Evolutionary conservation across 2,329 filamentous ascomycete species (phyloP), one percentile per base, ranked within the genome.

Genomic region (Hirsutella rhossiliensis): DNA sequence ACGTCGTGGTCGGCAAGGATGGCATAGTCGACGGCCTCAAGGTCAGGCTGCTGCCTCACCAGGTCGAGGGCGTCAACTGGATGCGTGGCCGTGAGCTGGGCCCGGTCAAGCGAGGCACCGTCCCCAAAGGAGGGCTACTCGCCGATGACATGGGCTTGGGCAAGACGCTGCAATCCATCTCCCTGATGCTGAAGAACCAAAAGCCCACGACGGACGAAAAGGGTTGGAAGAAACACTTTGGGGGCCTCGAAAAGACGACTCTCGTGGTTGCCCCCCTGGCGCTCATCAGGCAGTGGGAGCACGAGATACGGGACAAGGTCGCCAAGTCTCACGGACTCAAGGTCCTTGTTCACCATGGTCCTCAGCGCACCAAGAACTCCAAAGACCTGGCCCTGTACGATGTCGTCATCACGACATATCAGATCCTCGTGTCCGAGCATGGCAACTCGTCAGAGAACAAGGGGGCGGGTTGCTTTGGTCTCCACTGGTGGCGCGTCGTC

Each of bases 131-230:
- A 31, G 92, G 92, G 17, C 94, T 98, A 50, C 74, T 98, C 31
- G 92, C 92, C 17, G 92, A 98, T 56, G 92, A 98, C 59, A 94
- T 97, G 90, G 90, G 90, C 52, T 70, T 97, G 13, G 92, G 92
- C 46, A 98, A 98, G 71, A 98, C 92, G 1, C 76, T 98, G 13
- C 92, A 98, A 64, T 87, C 89, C 1, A 85, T 98, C 45, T 82
- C 90, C 1, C 72, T 97, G 29, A 84, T 98, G 37, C 72, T 98
- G 32, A 84, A 75, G 44, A 95, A 97, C 55, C 76, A 79, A 17
- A 87, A 84, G 54, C 81, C 84, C 3, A 46, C 52, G 5, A 72
- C 75, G 38, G 72, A 76, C 15, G 68, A 72, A 5, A 69, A 75
- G 32, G 69, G 69, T 1, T 76, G 82, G 66, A 82, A 81, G 58